Evolutionary conservation across 495 filamentous ascomycete genomes (phyloP).

Genomic region (Penicillium soppii): DNA sequence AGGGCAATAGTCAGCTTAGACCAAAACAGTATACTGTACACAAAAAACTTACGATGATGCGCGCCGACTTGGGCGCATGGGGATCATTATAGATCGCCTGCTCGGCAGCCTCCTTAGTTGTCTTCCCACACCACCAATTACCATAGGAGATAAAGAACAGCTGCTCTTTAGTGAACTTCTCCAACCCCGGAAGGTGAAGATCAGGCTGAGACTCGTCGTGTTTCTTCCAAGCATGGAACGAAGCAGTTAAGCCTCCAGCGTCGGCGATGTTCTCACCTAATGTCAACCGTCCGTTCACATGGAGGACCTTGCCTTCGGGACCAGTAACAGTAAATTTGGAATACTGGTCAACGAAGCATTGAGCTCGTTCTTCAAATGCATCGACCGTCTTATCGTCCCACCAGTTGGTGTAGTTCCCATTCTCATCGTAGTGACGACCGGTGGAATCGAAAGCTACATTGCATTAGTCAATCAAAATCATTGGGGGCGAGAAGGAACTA

Average conservation of each 20-base stretch:
- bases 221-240: constrained; percentile 67
- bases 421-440: constrained; percentile 66
- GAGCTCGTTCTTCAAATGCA: constrained; percentile 60
- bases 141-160: constrained; percentile 69
- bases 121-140: constrained; percentile 70
- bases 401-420: constrained; percentile 67
- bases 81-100: constrained; percentile 60
- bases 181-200: constrained; percentile 60
- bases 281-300: constrained; percentile 68
- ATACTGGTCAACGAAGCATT: constrained; percentile 74
- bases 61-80: constrained; percentile 60
- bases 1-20: constrained; percentile 13
- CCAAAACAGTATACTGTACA: background rate
- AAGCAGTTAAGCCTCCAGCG: constrained; percentile 65
- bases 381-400: constrained; percentile 65
- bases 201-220: constrained; percentile 53
- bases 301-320: constrained; percentile 51
- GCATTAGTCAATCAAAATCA: constrained; percentile 3
- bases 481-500: background rate
- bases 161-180: constrained; percentile 66
- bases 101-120: constrained; percentile 54
- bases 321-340: constrained; percentile 59
- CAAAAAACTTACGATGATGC: constrained; percentile 52
- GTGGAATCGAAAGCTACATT: constrained; percentile 64
- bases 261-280: constrained; percentile 78